phyloP scores from a whole-genome alignment of 169 alveolate genomes.

The Cryptosporidium felis region DNA sequence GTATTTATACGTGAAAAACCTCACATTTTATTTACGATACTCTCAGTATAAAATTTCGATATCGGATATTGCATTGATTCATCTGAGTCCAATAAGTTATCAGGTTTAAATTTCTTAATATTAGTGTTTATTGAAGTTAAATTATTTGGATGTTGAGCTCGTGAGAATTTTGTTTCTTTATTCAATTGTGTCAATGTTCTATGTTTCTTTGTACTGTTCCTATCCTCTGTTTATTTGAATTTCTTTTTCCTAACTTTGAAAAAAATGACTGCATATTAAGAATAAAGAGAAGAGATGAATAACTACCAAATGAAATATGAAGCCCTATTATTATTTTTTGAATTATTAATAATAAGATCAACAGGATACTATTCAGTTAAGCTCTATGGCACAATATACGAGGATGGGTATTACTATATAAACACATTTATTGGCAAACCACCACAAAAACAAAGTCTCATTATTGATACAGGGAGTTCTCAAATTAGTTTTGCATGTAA shows the following conservation, averaged over 20 bases:
- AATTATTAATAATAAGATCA: neutral
- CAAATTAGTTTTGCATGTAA: conserved; percentile 76
- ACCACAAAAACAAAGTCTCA: conserved; percentile 75
- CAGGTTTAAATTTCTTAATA: too few species aligned
- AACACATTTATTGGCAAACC: conserved; percentile 49
- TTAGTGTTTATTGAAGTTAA: too few species aligned
- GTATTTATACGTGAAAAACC: too few species aligned
- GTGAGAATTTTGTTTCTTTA: too few species aligned
- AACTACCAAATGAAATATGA: too few species aligned
- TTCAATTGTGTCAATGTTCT: too few species aligned
- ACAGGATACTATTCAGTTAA: neutral
- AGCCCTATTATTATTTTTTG: neutral
- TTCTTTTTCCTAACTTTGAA: neutral
- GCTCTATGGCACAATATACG: neutral
- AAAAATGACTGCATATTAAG: neutral
- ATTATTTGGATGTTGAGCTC: too few species aligned
- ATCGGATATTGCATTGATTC: too few species aligned
- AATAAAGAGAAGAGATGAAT: neutral
- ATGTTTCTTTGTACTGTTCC: too few species aligned
- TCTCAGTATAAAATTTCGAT: too few species aligned
- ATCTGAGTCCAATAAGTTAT: too few species aligned
- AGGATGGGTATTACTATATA: conserved; percentile 19
- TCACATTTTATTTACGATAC: too few species aligned
- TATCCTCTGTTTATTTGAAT: neutral
- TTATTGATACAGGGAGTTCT: conserved; percentile 78